Evolutionary conservation across 345 rosid species (phyloP).

Genomic region (Noccaea bulbosa): DNA sequence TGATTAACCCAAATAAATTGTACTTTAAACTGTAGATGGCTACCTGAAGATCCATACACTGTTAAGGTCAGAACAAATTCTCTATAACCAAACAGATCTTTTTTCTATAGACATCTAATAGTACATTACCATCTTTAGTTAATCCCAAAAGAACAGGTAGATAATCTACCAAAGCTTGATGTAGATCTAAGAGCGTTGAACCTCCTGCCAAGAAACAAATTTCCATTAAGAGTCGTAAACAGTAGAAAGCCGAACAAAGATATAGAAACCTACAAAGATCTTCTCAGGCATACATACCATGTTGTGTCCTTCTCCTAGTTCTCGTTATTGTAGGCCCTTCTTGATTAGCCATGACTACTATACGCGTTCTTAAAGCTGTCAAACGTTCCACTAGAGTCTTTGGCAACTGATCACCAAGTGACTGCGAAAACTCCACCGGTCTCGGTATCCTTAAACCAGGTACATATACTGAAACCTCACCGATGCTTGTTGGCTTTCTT

Average conservation of each 20-base stretch:
- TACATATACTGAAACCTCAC: conserved; percentile 85
- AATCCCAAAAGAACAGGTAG: conserved; percentile 90
- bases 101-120: conserved; percentile 1
- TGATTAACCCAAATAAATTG: conserved; percentile 91
- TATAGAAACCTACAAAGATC: conserved; percentile 17
- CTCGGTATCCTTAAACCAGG: conserved; percentile 97
- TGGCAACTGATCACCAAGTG: conserved; percentile 72
- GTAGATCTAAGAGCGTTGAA: conserved; percentile 92
- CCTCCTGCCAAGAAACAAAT: conserved; percentile 61
- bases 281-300: conserved; percentile 54
- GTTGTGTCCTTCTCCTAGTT: conserved; percentile 95
- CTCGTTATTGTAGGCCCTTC: conserved; percentile 95
- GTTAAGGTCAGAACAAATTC: conserved; percentile 26
- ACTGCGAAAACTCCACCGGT: conserved; percentile 75
- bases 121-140: conserved; percentile 75
- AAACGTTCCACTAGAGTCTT: conserved; percentile 77
- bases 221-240: conserved; percentile 31
- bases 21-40: conserved; percentile 75
- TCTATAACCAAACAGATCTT: conserved; percentile 24
- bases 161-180: conserved; percentile 96
- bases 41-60: conserved; percentile 52
- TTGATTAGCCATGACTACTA: conserved; percentile 97
- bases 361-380: conserved; percentile 86
- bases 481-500: conserved; percentile 84
- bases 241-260: conserved; percentile 2